Conservation (phyloP, 2,329 filamentous ascomycete genomes). For the Cladosporium sp. region DNA sequence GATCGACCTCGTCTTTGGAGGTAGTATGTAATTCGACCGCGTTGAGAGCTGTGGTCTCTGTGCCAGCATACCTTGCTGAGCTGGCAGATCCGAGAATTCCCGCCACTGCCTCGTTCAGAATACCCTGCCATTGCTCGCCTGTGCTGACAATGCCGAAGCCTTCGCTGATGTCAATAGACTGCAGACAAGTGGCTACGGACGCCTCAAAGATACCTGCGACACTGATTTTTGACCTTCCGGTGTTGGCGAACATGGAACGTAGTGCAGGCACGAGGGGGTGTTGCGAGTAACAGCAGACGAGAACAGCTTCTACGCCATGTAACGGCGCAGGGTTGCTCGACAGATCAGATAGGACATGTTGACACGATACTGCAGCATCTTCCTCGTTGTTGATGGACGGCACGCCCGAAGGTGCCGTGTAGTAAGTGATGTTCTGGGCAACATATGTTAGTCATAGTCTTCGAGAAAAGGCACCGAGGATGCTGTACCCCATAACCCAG, state of each 20-base stretch:
- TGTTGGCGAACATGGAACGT: slow-evolving; percentile 28
- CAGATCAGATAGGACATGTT: slow-evolving; percentile 62
- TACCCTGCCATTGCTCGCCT: slow-evolving; percentile 77
- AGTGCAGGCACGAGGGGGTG: slow-evolving; percentile 69
- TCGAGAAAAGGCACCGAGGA: not conserved
- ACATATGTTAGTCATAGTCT: not conserved
- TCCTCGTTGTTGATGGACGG: slow-evolving; percentile 75
- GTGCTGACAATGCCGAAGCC: slow-evolving; percentile 88
- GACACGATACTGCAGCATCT: slow-evolving; percentile 66
- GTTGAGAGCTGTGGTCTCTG: slow-evolving; percentile 77
- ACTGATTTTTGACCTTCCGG: slow-evolving; percentile 45
- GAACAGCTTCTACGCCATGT: slow-evolving; percentile 56
- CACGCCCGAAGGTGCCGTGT: slow-evolving; percentile 68
- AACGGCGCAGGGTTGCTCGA: slow-evolving; percentile 56
- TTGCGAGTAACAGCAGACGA: slow-evolving; percentile 86
- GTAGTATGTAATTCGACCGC: slow-evolving; percentile 77
- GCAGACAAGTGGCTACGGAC: slow-evolving; percentile 66
- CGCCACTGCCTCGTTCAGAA: slow-evolving; percentile 67
- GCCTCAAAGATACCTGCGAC: slow-evolving; percentile 89
- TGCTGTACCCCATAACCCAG: slow-evolving; percentile 42
- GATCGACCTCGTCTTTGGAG: slow-evolving; percentile 63
- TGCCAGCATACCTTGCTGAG: slow-evolving; percentile 66
- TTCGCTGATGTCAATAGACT: slow-evolving; percentile 52
- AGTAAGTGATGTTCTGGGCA: slow-evolving; percentile 48
- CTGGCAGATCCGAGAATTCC: slow-evolving; percentile 60